Base-by-base conservation (phyloP, 73 alveolate genomes). In the Paramecium primaurelia region DNA sequence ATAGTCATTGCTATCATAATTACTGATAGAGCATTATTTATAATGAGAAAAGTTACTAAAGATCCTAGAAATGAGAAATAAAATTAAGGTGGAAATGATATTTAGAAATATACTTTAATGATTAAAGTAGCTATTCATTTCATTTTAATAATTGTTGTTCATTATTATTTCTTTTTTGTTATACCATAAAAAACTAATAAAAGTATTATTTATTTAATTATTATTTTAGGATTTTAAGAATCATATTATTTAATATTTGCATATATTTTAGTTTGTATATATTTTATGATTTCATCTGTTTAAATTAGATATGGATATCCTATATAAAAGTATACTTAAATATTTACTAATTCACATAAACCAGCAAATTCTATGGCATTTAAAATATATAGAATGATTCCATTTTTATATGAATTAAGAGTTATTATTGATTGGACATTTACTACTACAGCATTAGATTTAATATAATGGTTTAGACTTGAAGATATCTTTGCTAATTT, bases 361-460 rank as follows among this genome's bases (percentile, higher is more conserved):
- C 93, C 95, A 34, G 71, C 93, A 32, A 88, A 92, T 75, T 75
- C 95, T 64, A 86, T 92, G 26, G 92, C 96, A 4, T 97, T 96
- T 88, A 97, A 96, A 90, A 92, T 93, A 8, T 98, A 95, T 80
- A 95, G 95, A 95, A 94, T 87, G 10, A 95, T 96, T 30, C 99
- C 99, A 7, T 98, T 98, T 93, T 71, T 97, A 83, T 97, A 90
- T 92, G 99, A 98, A 93, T 68, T 98, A 80, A 97, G 97, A 90
- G 95, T 97, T 14, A 92, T 97, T 60, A 95, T 96, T 42, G 99
- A 98, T 92, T 98, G 99, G 99, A 96, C 99, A 11, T 98, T 98
- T 86, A 98, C 99, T 9, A 91, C 96, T 40, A 98, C 99, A 0
- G 93, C 99, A 12, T 93, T 98, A 28, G 99, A 97, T 85, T 77